Percentiles rank a stretch among this genome's conserved stretches.
Evolutionary conservation across 257 asterid species (phyloP).

Genomic region (Jasminum sambac): DNA sequence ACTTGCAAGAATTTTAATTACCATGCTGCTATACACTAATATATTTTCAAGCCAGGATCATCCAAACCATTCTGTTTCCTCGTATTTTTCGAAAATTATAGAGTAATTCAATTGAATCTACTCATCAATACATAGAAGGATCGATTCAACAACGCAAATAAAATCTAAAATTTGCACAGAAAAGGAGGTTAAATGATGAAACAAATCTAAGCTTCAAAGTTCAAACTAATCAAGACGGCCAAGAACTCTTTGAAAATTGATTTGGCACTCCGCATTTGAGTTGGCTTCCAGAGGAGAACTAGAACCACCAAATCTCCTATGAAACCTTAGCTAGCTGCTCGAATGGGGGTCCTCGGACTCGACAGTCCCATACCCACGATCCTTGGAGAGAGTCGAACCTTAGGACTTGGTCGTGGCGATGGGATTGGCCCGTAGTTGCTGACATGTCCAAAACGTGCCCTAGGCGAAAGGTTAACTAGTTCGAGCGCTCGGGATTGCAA

Average conservation of each 20-base stretch:
- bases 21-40: no score
- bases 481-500: constrained; percentile 30
- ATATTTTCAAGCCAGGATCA: not conserved
- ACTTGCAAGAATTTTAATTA: no score
- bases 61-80: not conserved
- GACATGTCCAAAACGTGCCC: constrained; percentile 12
- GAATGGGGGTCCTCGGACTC: constrained; percentile 46
- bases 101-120: not conserved
- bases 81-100: not conserved
- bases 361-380: constrained; percentile 42
- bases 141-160: not conserved
- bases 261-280: constrained; percentile 23
- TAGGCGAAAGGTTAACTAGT: constrained; percentile 29
- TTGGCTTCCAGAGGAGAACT: constrained; percentile 19
- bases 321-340: constrained; percentile 28
- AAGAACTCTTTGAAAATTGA: constrained; percentile 21
- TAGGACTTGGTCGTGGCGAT: constrained; percentile 31
- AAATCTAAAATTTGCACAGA: not conserved
- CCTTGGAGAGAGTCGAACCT: constrained; percentile 26
- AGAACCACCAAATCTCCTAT: constrained; percentile 6
- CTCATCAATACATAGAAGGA: not conserved
- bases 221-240: constrained; percentile 5
- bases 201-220: constrained; percentile 1
- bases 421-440: constrained; percentile 23
- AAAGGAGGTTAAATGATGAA: not conserved